These are phyloP conservation scores for Sclerotinia minor DNA, from an alignment of 2,329 filamentous ascomycete genomes.

Conservation along the genomic window DNA sequence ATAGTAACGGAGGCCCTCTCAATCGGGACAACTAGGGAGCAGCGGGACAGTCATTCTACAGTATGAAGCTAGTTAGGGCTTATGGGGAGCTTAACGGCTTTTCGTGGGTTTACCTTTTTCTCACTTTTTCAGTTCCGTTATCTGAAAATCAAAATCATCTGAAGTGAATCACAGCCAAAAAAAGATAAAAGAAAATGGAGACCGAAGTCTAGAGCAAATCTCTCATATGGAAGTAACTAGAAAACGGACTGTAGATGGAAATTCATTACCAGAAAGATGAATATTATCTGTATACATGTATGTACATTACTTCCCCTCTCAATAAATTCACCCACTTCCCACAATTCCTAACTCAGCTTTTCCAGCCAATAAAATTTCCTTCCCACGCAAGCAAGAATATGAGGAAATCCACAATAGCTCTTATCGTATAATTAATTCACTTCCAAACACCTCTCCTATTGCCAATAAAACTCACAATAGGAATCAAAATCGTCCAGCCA, in stretches of 20 bases:
- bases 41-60: slow-evolving; percentile 6
- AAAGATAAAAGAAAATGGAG: no score
- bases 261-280: no score
- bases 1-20: slow-evolving; percentile 6
- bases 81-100: no score
- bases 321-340: neutral
- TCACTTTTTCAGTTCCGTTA: no score
- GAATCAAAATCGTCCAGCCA: neutral
- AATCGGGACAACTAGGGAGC: slow-evolving; percentile 8
- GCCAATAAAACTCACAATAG: neutral
- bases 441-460: neutral
- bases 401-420: neutral
- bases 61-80: slow-evolving; percentile 1
- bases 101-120: no score
- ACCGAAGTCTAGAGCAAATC: no score
- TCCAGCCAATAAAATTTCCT: neutral
- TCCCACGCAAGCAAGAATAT: fast-evolving
- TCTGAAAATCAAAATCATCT: no score
- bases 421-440: neutral
- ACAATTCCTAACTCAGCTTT: neutral
- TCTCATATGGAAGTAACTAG: no score
- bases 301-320: no score
- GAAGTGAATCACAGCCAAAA: no score
- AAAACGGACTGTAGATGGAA: no score
- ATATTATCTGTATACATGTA: no score